These are phyloP conservation scores for Entoloma clypeatum DNA, from an alignment of 1,284 basidiomycete species.

Conservation along the genomic window DNA sequence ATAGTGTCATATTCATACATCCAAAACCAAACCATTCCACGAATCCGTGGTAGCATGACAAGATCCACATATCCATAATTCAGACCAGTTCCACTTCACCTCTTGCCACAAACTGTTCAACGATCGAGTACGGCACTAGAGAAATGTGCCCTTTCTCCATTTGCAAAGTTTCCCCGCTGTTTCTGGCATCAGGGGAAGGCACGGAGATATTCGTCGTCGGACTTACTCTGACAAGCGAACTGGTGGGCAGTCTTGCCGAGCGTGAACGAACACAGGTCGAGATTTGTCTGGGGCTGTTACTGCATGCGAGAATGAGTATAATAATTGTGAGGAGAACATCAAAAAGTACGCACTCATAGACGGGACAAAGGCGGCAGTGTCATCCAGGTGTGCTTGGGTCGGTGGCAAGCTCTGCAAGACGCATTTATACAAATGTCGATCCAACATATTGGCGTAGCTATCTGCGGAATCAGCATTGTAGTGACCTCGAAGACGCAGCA, in stretches of 20 bases:
- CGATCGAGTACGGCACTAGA: conserved; percentile 61
- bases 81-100: conserved; percentile 75
- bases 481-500: background rate
- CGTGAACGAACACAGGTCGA: conserved; percentile 77
- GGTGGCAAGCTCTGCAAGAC: conserved; percentile 79
- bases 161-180: conserved; percentile 57
- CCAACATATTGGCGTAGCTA: conserved; percentile 71
- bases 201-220: background rate
- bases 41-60: conserved; percentile 8
- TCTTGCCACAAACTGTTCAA: conserved; percentile 65
- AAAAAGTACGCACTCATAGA: conserved; percentile 64
- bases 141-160: conserved; percentile 71
- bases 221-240: conserved; percentile 72
- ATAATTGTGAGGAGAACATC: conserved; percentile 1
- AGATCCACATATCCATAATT: conserved; percentile 17
- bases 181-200: conserved; percentile 3
- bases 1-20: too few species aligned
- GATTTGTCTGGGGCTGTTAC: conserved; percentile 74
- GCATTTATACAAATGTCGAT: conserved; percentile 68
- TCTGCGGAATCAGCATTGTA: conserved; percentile 2
- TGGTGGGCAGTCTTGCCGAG: conserved; percentile 64
- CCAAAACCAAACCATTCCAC: background rate
- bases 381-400: conserved; percentile 70
- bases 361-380: conserved; percentile 64
- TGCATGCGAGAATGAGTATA: conserved; percentile 29